These are phyloP conservation scores for Kentomonas sorsogonicus DNA, from an alignment of 208 protist genomes.

Conservation along the genomic window DNA sequence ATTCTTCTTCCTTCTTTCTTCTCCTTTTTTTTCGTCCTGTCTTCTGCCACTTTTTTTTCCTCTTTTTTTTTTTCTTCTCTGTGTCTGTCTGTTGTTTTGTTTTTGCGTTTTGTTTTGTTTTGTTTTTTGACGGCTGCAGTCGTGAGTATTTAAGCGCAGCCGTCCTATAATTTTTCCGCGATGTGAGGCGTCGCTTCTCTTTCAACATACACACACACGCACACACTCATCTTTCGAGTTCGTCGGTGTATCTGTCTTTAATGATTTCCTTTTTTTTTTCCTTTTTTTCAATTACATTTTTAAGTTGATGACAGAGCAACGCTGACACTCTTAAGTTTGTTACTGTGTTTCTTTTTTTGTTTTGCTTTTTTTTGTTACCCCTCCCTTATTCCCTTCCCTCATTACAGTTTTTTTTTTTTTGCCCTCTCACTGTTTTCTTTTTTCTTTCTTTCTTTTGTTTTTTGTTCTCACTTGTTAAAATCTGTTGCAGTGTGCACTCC, in stretches of 20 bases:
- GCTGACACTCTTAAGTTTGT: not conserved
- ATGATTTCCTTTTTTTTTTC: conserved; percentile 1
- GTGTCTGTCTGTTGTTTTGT: conserved; percentile 11
- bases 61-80: conserved; percentile 13
- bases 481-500: not conserved
- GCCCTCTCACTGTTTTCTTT: not conserved
- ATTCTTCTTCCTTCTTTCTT: conserved; percentile 5
- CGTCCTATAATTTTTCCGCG: too few species aligned
- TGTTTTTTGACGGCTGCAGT: not conserved
- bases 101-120: conserved; percentile 3
- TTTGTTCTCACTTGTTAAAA: conserved; percentile 8
- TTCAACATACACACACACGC: too few species aligned
- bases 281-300: conserved; percentile 4
- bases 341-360: not conserved
- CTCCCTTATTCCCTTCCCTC: not conserved
- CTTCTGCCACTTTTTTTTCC: conserved; percentile 8
- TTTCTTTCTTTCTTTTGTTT: conserved; percentile 6
- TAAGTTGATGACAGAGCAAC: not conserved
- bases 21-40: conserved; percentile 2
- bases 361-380: conserved; percentile 7
- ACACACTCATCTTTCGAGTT: too few species aligned
- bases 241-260: too few species aligned
- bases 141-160: not conserved
- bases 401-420: conserved; percentile 12
- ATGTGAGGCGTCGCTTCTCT: too few species aligned